Percentiles rank a stretch among this genome's conserved stretches.
Conservation (phyloP, 2,329 filamentous ascomycete genomes). For the Penicillium sp. region DNA sequence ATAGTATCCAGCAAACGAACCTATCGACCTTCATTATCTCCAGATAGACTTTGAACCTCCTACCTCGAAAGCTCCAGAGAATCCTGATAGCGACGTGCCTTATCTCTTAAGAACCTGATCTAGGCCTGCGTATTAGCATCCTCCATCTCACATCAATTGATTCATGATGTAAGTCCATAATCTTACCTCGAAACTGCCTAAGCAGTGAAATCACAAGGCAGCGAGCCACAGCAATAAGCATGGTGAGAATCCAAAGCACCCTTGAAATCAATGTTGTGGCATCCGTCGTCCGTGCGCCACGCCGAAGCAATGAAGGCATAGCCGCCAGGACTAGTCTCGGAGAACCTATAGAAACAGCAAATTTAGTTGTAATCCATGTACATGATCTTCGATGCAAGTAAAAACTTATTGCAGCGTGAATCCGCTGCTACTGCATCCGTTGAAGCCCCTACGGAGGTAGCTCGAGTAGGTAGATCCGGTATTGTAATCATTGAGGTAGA, state of each 20-base stretch:
- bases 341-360: slow-evolving; percentile 1
- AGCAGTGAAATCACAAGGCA: slow-evolving; percentile 20
- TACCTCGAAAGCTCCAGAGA: no score
- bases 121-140: no score
- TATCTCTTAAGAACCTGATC: no score
- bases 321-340: slow-evolving; percentile 14
- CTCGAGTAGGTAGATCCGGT: slow-evolving; percentile 18
- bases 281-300: slow-evolving; percentile 19
- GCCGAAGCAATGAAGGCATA: slow-evolving; percentile 13
- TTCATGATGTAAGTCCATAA: background rate
- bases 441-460: background rate
- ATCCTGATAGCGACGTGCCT: no score
- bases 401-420: background rate
- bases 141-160: no score
- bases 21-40: no score
- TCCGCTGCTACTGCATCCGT: background rate
- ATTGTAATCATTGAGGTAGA: slow-evolving; percentile 19
- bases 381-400: no score
- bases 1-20: no score
- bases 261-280: slow-evolving; percentile 21
- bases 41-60: no score
- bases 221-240: slow-evolving; percentile 19
- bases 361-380: background rate
- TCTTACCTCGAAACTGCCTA: background rate
- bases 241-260: slow-evolving; percentile 15